Conservation (phyloP, 2,329 filamentous ascomycete species). For the Beauveria pseudobassiana region DNA sequence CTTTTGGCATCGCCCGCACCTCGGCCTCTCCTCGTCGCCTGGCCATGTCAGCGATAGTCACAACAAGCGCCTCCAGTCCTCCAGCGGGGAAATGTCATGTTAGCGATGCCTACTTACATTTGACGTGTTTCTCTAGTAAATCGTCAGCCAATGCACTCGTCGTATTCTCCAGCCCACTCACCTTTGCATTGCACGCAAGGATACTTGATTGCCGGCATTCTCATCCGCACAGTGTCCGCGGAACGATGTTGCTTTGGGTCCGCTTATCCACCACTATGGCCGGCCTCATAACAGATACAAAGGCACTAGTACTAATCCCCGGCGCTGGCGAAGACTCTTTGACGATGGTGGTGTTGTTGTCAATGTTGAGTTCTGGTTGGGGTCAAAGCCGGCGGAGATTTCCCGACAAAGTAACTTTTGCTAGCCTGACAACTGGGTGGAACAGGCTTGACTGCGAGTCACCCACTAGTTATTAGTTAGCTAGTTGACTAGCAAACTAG, state of each 20-base stretch:
- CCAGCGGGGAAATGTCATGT: neutral
- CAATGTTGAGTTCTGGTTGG: neutral
- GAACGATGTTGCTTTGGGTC: neutral
- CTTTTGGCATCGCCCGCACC: conserved; percentile 26
- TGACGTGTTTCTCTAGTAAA: conserved; percentile 19
- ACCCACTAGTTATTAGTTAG: neutral
- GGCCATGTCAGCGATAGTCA: neutral
- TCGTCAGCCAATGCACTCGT: conserved; percentile 1
- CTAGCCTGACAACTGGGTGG: neutral
- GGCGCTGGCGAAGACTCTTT: neutral
- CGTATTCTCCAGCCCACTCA: conserved; percentile 4
- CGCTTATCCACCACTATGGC: neutral
- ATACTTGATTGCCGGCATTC: conserved; percentile 18
- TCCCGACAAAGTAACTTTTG: conserved; percentile 10
- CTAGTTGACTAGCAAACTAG: neutral
- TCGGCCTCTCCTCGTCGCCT: conserved; percentile 32
- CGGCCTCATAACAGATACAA: neutral
- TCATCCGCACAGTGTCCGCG: neutral
- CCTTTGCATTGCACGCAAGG: conserved; percentile 20
- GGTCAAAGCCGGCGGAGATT: conserved; percentile 6
- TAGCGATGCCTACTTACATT: conserved; percentile 14
- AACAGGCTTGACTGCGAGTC: neutral
- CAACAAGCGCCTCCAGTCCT: neutral
- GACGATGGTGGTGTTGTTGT: neutral
- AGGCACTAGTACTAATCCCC: neutral